Evolutionary conservation across 1,284 basidiomycete genomes (phyloP), one percentile per base, ranked within the genome.

Genomic region (Heterobasidion occidentale): DNA sequence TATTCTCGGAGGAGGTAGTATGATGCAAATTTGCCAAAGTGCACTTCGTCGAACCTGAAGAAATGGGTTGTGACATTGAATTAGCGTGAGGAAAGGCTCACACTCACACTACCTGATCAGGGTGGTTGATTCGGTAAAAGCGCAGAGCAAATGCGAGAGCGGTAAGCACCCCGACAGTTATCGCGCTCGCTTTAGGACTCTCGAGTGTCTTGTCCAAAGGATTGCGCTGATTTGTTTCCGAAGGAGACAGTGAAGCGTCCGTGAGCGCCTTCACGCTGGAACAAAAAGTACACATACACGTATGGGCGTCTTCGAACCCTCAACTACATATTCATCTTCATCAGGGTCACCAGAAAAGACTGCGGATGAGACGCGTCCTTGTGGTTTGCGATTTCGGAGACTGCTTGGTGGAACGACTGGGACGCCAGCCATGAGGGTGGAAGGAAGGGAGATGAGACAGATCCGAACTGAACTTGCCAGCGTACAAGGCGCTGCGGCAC

Each of bases 1-100:
- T 97, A 99, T 73, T 97, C 84, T 61, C 94, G 80, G 55, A 77
- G 77, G 65, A 98, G 85, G 72, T 98, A 98, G 71, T 93, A 91
- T 7, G 90, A 84, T 17, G 94, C 94, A 70, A 98, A 95, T 74
- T 92, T 93, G 60, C 94, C 94, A 67, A 97, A 98, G 68, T 98
- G 94, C 12, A 98, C 94, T 74, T 98, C 94, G 69, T 98, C 94
- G 70, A 98, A 98, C 45, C 93, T 95, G 56, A 8, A 7, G 55
- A 35, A 49, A 45, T 58, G 51, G 56, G 59, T 44, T 56, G 48
- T 19, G 36, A 33, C 27, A 47, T 11, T 11, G 6, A 20, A 48
- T 20, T 17, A n/a, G 4, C 27, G 14, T 51, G 19, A 51, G 42
- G 55, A 42, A 57, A 44, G 27, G 36, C 34, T 11, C n/a, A 52